Evolutionary conservation across 176 grass and related monocot species (phyloP), one percentile per base, ranked within the genome.

Genomic region (Alloteropsis semialata): DNA sequence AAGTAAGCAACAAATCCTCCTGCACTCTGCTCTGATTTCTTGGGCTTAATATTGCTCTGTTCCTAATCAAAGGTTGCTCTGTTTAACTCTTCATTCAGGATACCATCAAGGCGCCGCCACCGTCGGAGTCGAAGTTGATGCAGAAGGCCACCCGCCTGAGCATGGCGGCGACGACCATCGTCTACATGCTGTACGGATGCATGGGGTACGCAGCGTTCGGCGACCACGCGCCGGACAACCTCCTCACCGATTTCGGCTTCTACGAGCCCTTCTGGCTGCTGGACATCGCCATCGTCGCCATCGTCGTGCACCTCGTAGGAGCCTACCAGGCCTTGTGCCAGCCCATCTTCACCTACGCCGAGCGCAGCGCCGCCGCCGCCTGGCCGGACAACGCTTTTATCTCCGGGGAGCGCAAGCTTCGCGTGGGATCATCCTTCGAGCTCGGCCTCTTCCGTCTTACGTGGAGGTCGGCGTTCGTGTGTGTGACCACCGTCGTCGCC

Each of bases 181-280:
- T 94, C 81, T 91, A 94, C 89, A 94, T 94, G 84, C 73, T 94
- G 25, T 94, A 89, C 81, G 92, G 89, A 16, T 94, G 92, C 87
- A 91, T 94, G 92, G 92, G 92, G 0, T 94, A 94, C 84, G 92
- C 92, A 0, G 84, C 92, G 5, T 91, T 94, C 77, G 92, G 92
- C 32, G 87, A 94, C 89, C 10, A 16, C 1, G 61, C 92, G 0
- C 92, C 92, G 0, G 86, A 90, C 29, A 91, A 94, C 77, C 89
- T 94, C 21, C 92, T 94, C 38, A 91, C 92, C 0, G 92, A 89
- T 1, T 94, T 94, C 60, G 92, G 92, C 16, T 94, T 94, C 89
- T 94, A 76, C 84, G 85, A 91, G 72, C 92, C 92, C 29, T 94
- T 78, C 84, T 94, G 92, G 92, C 87, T 94, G 3, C 80, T 94